A percentile compares a stretch with the other conserved stretches of the same genome.
Evolutionary conservation across 1,284 basidiomycete species (phyloP).

Genomic region (Melampsora larici-populina): DNA sequence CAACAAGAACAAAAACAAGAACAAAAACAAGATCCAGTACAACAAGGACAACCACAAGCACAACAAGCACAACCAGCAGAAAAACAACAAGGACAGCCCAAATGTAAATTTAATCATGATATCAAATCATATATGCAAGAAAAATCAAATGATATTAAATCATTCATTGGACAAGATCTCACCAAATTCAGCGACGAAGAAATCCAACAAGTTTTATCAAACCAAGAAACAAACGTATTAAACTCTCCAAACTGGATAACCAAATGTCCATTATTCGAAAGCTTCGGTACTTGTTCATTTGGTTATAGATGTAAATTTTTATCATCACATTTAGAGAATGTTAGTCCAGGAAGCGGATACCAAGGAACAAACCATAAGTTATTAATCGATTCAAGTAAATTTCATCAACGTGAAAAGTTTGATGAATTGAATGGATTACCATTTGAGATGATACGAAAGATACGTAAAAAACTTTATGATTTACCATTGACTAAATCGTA

Average conservation of each 20-base stretch:
- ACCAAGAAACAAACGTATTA: too few species aligned
- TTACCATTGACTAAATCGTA: conserved; percentile 43
- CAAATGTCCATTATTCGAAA: neutral
- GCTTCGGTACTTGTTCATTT: neutral
- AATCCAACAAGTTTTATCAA: neutral
- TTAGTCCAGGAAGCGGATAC: neutral
- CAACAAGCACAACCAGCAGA: too few species aligned
- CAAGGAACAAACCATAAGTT: neutral
- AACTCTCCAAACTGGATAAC: too few species aligned
- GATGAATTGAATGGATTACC: neutral
- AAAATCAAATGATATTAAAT: conserved; percentile 73
- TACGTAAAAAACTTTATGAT: conserved; percentile 26
- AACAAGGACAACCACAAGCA: neutral
- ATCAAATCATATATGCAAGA: conserved; percentile 69
- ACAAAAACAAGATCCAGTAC: too few species aligned
- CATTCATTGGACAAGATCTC: neutral
- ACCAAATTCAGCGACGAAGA: neutral
- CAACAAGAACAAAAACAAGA: too few species aligned
- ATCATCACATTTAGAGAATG: neutral
- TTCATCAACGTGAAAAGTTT: neutral
- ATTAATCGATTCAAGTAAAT: neutral
- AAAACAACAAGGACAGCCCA: too few species aligned
- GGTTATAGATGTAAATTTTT: conserved; percentile 6
- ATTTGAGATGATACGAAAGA: neutral
- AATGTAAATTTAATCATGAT: conserved; percentile 77